Conservation (phyloP, 2,329 filamentous ascomycete species). For the Plenodomus biglobosus region DNA sequence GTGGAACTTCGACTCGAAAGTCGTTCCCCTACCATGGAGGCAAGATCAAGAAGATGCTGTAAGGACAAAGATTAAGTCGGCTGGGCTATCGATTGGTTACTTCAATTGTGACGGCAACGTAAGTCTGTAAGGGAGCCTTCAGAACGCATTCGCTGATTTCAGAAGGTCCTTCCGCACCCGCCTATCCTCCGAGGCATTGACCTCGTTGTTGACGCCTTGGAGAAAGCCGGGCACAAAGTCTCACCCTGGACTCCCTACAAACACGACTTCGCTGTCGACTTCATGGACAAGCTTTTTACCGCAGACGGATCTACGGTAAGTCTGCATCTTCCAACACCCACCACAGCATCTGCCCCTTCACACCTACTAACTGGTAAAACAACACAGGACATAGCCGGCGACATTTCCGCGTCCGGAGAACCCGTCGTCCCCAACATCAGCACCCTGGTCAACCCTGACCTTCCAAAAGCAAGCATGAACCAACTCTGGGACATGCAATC, state of each 20-base stretch:
- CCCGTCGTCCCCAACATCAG: conserved; percentile 11
- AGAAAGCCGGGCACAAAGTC: conserved; percentile 5
- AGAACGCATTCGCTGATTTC: conserved; percentile 24
- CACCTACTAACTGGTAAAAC: not conserved
- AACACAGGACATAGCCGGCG: conserved; percentile 47
- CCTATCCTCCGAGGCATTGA: conserved; percentile 3
- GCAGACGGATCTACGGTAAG: conserved; percentile 2
- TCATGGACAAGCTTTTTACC: conserved; percentile 2
- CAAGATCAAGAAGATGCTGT: conserved; percentile 2
- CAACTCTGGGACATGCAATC: conserved; percentile 9
- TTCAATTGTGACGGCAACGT: conserved; percentile 46
- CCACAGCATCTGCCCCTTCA: too few relatives aligned
- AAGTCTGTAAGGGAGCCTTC: not conserved
- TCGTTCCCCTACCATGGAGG: conserved; percentile 63
- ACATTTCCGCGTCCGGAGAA: conserved; percentile 40
- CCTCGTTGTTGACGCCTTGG: conserved; percentile 1
- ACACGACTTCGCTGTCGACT: conserved; percentile 5
- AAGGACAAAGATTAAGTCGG: conserved; percentile 15
- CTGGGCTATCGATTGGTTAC: conserved; percentile 55
- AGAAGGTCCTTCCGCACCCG: conserved; percentile 8
- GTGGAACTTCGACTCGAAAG: conserved; percentile 65
- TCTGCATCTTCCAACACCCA: not conserved
- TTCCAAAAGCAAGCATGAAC: conserved; percentile 6
- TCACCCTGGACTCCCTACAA: conserved; percentile 5
- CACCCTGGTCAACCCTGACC: conserved; percentile 9